Evolutionary conservation across 2,329 filamentous ascomycete genomes (phyloP).

Genomic region (Ilyonectria sp.): DNA sequence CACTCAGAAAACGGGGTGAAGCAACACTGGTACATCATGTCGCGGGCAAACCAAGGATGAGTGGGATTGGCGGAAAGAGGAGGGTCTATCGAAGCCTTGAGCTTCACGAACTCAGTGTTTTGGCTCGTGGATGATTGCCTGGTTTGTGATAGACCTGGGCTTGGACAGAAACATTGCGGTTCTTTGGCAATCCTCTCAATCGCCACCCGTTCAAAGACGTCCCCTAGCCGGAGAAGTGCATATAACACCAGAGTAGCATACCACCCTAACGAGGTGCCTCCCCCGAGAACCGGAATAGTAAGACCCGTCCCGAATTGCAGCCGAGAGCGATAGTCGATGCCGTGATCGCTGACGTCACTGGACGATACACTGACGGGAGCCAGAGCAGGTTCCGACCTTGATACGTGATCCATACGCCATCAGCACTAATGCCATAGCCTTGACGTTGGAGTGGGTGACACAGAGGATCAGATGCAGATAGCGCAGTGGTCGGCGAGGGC

Average conservation of each 20-base stretch:
- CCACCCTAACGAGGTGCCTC: background rate
- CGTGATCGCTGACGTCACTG: background rate
- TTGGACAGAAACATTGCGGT: background rate
- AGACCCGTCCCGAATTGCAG: constrained; percentile 5
- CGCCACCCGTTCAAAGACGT: background rate
- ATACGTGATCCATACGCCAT: background rate
- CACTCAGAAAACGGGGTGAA: constrained; percentile 14
- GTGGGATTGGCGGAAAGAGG: constrained; percentile 3
- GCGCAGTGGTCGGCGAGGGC: background rate
- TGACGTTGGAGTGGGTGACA: background rate
- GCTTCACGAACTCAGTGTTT: background rate
- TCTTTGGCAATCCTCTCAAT: background rate
- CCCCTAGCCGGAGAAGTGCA: too few relatives aligned
- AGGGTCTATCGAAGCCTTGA: background rate
- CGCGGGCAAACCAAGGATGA: background rate
- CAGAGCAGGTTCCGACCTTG: too few relatives aligned
- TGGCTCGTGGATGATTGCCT: background rate
- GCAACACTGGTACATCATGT: constrained; percentile 14
- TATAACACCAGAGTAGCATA: too few relatives aligned
- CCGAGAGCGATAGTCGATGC: background rate
- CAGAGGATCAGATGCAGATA: background rate
- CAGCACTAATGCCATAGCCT: background rate
- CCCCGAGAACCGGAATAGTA: background rate
- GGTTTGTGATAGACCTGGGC: background rate
- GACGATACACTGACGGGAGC: background rate